Percentiles rank a stretch among this genome's conserved stretches.
Conservation (phyloP, 2,329 filamentous ascomycete genomes). For the Delphinella strobiligena region DNA sequence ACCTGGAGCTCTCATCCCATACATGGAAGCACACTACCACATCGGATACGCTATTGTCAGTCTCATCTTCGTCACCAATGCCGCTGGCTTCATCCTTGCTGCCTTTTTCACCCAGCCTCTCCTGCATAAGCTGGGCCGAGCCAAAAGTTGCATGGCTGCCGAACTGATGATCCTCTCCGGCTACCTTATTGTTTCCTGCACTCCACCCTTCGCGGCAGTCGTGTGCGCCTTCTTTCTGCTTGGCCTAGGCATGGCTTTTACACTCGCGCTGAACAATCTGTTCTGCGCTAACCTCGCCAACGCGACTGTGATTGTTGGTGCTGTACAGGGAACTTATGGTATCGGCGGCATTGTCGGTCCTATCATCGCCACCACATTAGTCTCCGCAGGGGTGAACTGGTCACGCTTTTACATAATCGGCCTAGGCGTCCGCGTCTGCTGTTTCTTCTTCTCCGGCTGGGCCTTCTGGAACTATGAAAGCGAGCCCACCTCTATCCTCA, state of each 20-base stretch:
- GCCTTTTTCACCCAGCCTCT: slow-evolving; percentile 58
- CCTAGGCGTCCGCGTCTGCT: slow-evolving; percentile 45
- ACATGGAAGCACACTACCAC: slow-evolving; percentile 62
- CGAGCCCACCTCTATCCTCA: slow-evolving; percentile 38
- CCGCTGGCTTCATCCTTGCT: slow-evolving; percentile 62
- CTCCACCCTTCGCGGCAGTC: slow-evolving; percentile 58
- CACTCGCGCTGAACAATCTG: slow-evolving; percentile 44
- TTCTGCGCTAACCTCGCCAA: slow-evolving; percentile 43
- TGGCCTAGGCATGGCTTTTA: slow-evolving; percentile 39
- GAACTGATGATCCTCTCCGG: slow-evolving; percentile 46
- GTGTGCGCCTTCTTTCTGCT: slow-evolving; percentile 57
- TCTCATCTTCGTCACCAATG: slow-evolving; percentile 69
- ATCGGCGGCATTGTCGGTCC: slow-evolving; percentile 47
- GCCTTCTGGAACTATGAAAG: slow-evolving; percentile 59
- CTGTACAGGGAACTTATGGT: slow-evolving; percentile 52
- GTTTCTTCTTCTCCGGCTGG: slow-evolving; percentile 49
- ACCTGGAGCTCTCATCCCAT: slow-evolving; percentile 67
- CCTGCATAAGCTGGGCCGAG: slow-evolving; percentile 51
- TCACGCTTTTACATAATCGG: slow-evolving; percentile 61
- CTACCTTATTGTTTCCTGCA: slow-evolving; percentile 53
- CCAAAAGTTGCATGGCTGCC: slow-evolving; percentile 48
- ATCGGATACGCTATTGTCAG: slow-evolving; percentile 72
- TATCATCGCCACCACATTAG: slow-evolving; percentile 62
- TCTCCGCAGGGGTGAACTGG: slow-evolving; percentile 51
- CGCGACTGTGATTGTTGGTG: slow-evolving; percentile 42